Base-by-base conservation (phyloP, 2,329 filamentous ascomycete species). In the Venturia oleaginea region DNA sequence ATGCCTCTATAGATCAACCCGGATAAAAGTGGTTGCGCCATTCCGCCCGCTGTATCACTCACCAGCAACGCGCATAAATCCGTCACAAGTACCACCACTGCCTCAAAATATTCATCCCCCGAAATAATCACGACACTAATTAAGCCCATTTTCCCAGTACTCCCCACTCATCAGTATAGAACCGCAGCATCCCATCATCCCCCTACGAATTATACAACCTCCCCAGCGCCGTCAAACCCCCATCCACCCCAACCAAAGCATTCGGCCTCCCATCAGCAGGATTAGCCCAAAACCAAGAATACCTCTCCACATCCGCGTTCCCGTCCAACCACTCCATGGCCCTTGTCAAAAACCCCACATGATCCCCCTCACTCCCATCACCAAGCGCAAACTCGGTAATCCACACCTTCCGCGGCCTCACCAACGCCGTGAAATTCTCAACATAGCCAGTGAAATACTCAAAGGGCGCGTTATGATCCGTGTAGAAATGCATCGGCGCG, bases 401-500 rank as follows among this genome's bases (percentile, higher is more conserved):
- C 63, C 63, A 64, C n/a, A 64, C 54, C 17, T 55, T 55, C 27
- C 51, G 17, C 15, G 63, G 63, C 15, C 19, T n/a, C 0, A 57
- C 30, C n/a, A 59, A 7, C 10, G 5, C 7, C 62, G 34, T 37
- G 19, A 62, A 43, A 22, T 62, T 32, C 5, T n/a, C 7, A n/a
- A 42, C 32, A n/a, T 42, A 64, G 15, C 13, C 30, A 4, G 4
- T 22, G 34, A 55, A 63, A 17, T 59, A 55, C 27, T 40, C n/a
- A 24, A 62, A 62, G 22, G 60, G 24, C 40, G 60, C 43, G 17
- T 13, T 4, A 19, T 11, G 6, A 6, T 32, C 46, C 11, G 46
- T 48, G 37, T 63, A 63, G 59, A 59, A 64, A 55, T 64, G 63
- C 24, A 46, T 38, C 3, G 34, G 54, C 5, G 61, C 57, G 24